Percentiles rank a stretch among this genome's conserved stretches.
Conservation (phyloP, 495 filamentous ascomycete genomes). For the Clavariopsis aquatica region DNA sequence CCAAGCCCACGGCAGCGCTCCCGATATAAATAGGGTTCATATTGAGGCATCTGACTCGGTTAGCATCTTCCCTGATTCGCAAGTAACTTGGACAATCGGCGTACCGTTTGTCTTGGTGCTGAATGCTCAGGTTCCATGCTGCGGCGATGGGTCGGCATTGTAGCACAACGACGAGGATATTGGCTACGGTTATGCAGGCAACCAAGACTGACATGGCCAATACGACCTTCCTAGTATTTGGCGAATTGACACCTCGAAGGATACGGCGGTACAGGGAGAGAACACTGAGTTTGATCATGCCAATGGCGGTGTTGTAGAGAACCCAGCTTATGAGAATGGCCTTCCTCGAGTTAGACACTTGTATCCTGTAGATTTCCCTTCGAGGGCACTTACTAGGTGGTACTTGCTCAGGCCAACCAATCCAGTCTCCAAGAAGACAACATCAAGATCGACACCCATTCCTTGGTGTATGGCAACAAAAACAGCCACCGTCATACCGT, state of each 20-base stretch:
- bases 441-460: constrained; percentile 13
- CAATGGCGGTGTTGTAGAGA: constrained; percentile 26
- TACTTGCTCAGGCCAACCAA: constrained; percentile 13
- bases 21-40: constrained; percentile 21
- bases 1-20: constrained; percentile 14
- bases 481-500: constrained; percentile 17
- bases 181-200: constrained; percentile 9
- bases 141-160: constrained; percentile 26
- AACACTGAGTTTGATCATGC: constrained; percentile 26
- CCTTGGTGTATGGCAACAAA: constrained; percentile 18
- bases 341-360: background rate
- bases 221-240: constrained; percentile 1
- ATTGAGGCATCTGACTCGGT: constrained; percentile 17
- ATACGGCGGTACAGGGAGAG: constrained; percentile 21
- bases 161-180: constrained; percentile 15
- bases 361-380: background rate
- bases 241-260: constrained; percentile 16
- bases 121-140: constrained; percentile 13
- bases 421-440: constrained; percentile 12
- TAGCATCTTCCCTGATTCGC: background rate
- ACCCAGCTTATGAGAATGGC: constrained; percentile 14
- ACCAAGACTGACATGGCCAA: constrained; percentile 15
- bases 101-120: constrained; percentile 5
- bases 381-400: constrained; percentile 4
- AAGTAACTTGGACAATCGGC: background rate